These are phyloP conservation scores for Spinellus fusiger DNA, from an alignment of 192 early-diverging fungal species.

Conservation along the genomic window DNA sequence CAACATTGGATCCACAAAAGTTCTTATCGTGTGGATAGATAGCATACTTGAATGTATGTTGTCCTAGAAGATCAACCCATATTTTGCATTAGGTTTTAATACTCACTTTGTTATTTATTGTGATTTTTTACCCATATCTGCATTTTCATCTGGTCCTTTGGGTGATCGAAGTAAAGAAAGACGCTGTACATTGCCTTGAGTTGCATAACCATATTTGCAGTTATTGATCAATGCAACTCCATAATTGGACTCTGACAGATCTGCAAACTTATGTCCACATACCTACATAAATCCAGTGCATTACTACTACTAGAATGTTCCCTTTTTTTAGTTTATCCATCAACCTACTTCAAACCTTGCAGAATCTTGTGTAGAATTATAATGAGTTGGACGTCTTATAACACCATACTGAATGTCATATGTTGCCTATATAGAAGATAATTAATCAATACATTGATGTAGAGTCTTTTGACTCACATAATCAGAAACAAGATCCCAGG, in stretches of 20 bases:
- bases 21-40: slow-evolving; percentile 80
- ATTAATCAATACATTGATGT: background rate
- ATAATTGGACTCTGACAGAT: slow-evolving; percentile 90
- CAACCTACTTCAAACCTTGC: slow-evolving; percentile 96
- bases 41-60: slow-evolving; percentile 85
- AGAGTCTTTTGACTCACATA: slow-evolving; percentile 16
- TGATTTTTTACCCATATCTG: slow-evolving; percentile 51
- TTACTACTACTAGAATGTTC: background rate
- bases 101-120: background rate
- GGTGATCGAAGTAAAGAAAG: slow-evolving; percentile 84
- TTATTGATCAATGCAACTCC: slow-evolving; percentile 94
- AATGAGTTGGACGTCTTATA: slow-evolving; percentile 88
- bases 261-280: slow-evolving; percentile 96
- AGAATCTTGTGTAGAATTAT: slow-evolving; percentile 87
- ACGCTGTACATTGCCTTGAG: slow-evolving; percentile 74
- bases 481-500: slow-evolving; percentile 79
- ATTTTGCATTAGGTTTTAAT: background rate
- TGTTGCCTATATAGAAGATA: slow-evolving; percentile 54
- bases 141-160: slow-evolving; percentile 69
- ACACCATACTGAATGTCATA: slow-evolving; percentile 96
- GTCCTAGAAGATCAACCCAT: slow-evolving; percentile 48
- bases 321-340: slow-evolving; percentile 49
- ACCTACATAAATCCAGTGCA: slow-evolving; percentile 48
- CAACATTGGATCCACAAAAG: slow-evolving; percentile 76
- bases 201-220: slow-evolving; percentile 94